Evolutionary conservation across 495 filamentous ascomycete genomes (phyloP).

Genomic region (Daldinia loculata): DNA sequence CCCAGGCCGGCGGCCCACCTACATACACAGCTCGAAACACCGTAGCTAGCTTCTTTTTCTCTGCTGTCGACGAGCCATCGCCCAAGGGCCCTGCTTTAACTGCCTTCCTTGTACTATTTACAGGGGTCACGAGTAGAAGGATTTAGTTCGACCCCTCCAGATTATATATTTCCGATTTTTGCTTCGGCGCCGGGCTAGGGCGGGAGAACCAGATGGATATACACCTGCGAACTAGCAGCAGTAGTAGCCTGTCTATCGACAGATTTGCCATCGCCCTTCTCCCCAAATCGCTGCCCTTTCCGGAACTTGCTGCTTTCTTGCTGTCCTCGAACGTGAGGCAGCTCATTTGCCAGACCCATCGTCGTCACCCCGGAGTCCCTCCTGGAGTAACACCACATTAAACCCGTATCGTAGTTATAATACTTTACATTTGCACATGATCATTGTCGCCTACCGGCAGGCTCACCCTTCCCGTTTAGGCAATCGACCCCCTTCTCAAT

Average conservation of each 20-base stretch:
- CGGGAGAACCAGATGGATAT: conserved; percentile 40
- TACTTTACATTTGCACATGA: conserved; percentile 37
- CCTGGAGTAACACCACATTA: conserved; percentile 40
- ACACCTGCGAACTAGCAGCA: conserved; percentile 34
- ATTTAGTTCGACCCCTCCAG: conserved; percentile 47
- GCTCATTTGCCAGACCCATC: conserved; percentile 29
- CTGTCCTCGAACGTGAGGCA: conserved; percentile 26
- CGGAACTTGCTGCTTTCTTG: conserved; percentile 32
- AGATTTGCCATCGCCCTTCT: conserved; percentile 40
- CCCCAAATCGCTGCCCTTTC: conserved; percentile 41
- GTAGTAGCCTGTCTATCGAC: conserved; percentile 26
- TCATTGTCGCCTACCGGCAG: conserved; percentile 41
- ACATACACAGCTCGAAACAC: conserved; percentile 41
- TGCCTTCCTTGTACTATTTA: conserved; percentile 38
- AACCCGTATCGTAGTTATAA: conserved; percentile 37
- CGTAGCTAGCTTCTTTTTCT: conserved; percentile 36
- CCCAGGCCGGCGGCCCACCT: conserved; percentile 42
- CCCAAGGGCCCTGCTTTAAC: conserved; percentile 40
- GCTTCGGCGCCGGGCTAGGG: conserved; percentile 40
- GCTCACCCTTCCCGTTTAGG: conserved; percentile 39
- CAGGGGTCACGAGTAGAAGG: conserved; percentile 44
- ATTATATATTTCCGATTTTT: conserved; percentile 46
- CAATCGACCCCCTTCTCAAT: conserved; percentile 25
- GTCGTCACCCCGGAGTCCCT: conserved; percentile 29
- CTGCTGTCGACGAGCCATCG: conserved; percentile 30